Percentiles rank a stretch among this genome's conserved stretches.
These are phyloP conservation scores for Lipomyces sp. DNA, from an alignment of 805 yeast species.

Conservation along the genomic window DNA sequence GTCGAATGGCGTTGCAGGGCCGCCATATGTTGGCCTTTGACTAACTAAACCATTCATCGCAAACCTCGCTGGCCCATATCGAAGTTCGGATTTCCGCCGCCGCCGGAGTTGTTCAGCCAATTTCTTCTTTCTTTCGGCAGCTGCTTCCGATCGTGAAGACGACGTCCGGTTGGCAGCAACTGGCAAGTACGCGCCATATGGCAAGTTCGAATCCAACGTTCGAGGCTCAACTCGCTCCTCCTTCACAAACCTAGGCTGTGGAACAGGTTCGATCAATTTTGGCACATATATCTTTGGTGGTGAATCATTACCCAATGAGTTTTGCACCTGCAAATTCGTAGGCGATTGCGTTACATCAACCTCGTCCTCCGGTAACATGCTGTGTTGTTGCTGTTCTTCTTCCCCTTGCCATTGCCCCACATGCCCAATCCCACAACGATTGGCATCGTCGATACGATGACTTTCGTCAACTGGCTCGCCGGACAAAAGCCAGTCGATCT, in stretches of 20 bases:
- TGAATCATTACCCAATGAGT: background rate
- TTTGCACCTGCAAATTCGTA: background rate
- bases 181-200: conserved; percentile 25
- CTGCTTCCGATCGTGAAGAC: conserved; percentile 12
- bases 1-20: background rate
- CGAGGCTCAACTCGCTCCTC: background rate
- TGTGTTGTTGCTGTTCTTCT: background rate
- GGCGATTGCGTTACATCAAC: background rate
- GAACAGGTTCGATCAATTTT: background rate
- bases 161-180: background rate
- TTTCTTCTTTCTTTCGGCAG: conserved; percentile 18
- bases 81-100: conserved; percentile 19
- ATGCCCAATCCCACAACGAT: background rate
- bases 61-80: conserved; percentile 13
- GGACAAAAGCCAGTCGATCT: background rate
- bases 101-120: conserved; percentile 23
- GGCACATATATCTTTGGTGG: background rate
- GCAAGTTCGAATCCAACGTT: background rate
- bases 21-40: background rate
- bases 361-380: background rate
- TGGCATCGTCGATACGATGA: background rate
- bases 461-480: background rate
- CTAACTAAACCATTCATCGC: background rate
- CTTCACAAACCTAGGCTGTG: background rate
- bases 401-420: background rate